These are phyloP conservation scores for Suhomyces faveliae DNA, from an alignment of 805 yeast species.

Conservation along the genomic window DNA sequence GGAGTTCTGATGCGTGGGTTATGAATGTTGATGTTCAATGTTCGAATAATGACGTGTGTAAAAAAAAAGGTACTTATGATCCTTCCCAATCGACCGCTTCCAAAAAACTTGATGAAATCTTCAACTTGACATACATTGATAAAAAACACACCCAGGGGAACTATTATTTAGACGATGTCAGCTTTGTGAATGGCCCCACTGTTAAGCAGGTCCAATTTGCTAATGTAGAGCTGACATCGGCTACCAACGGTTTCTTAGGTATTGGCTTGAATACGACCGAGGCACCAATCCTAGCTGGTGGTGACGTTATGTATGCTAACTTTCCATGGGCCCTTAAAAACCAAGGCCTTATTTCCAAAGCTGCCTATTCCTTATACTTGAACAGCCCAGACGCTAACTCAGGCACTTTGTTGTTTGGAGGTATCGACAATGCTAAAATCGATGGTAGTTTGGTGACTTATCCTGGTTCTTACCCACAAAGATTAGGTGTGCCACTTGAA, in stretches of 20 bases:
- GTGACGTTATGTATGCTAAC: constrained; percentile 1
- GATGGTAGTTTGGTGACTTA: not conserved
- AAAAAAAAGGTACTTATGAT: not conserved
- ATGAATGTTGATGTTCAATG: not conserved
- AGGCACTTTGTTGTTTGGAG: constrained; percentile 22
- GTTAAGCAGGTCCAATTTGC: constrained; percentile 1
- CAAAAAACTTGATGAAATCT: not conserved
- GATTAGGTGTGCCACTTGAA: constrained; percentile 3
- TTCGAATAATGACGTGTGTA: constrained; percentile 16
- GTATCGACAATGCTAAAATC: constrained; percentile 18
- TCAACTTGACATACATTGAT: not conserved
- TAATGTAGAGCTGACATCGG: not conserved
- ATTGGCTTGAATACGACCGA: constrained; percentile 5
- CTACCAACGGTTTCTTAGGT: not conserved
- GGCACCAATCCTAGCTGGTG: not conserved
- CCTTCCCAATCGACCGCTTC: not conserved
- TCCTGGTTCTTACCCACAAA: not conserved
- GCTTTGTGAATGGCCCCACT: constrained; percentile 4
- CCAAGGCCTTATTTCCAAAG: constrained; percentile 9
- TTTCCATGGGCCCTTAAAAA: constrained; percentile 11
- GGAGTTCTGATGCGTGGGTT: constrained; percentile 14
- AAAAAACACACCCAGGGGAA: not conserved
- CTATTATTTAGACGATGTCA: constrained; percentile 5
- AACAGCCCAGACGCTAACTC: constrained; percentile 1
- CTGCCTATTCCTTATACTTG: constrained; percentile 16